Evolutionary conservation across 2,329 filamentous ascomycete species (phyloP).

Genomic region (Penicillium expansum): DNA sequence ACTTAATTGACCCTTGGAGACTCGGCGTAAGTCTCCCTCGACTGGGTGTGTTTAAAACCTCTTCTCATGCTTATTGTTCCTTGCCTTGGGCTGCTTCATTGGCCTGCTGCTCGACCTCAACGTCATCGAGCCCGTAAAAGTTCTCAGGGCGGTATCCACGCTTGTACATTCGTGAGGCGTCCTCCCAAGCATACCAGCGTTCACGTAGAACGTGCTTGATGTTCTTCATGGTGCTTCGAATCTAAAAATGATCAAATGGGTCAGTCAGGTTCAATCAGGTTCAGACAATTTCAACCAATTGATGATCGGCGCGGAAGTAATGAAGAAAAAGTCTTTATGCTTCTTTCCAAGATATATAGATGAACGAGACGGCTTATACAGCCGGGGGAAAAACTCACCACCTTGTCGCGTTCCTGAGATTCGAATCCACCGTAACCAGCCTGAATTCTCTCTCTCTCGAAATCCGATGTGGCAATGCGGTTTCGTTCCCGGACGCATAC

Average conservation of each 20-base stretch:
- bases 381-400: constrained; percentile 54
- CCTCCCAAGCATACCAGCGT: constrained; percentile 76
- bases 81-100: background rate
- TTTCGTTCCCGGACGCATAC: constrained; percentile 89
- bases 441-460: constrained; percentile 65
- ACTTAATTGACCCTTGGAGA: background rate
- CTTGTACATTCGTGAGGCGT: constrained; percentile 39
- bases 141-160: constrained; percentile 37
- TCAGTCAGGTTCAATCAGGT: background rate
- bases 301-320: background rate
- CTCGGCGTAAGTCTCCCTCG: background rate
- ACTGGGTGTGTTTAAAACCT: background rate
- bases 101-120: constrained; percentile 10
- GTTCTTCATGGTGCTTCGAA: constrained; percentile 70
- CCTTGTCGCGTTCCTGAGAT: constrained; percentile 58
- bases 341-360: background rate
- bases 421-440: constrained; percentile 73
- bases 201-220: constrained; percentile 87
- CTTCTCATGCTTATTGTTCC: background rate
- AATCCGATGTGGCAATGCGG: constrained; percentile 72
- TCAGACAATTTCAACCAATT: background rate
- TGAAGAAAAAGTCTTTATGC: too few relatives aligned
- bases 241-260: constrained; percentile 47
- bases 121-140: constrained; percentile 19
- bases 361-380: background rate